A percentile compares a stretch with the other conserved stretches of the same genome.
Evolutionary conservation across 495 filamentous ascomycete genomes (phyloP).

Genomic region (Hypoxylon fragiforme): DNA sequence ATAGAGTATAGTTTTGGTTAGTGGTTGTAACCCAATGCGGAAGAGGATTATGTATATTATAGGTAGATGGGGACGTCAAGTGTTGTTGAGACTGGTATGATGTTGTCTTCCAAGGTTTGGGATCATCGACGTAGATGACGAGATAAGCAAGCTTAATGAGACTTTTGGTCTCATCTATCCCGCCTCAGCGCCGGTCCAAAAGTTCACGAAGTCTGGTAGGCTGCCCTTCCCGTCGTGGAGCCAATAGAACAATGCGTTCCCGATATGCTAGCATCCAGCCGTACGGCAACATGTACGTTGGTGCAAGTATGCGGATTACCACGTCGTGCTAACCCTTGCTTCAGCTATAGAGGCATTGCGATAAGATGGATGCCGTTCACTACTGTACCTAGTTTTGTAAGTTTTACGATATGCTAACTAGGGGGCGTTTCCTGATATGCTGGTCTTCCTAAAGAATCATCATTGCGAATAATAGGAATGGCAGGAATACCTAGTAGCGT

Average conservation of each 20-base stretch:
- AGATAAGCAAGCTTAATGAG: conserved; percentile 18
- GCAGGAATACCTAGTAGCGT: background rate
- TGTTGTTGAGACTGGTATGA: conserved; percentile 13
- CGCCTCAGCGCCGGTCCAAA: conserved; percentile 13
- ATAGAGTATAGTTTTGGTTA: conserved; percentile 23
- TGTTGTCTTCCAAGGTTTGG: conserved; percentile 10
- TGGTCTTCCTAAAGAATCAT: no score
- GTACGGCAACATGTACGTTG: conserved; percentile 10
- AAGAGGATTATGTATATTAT: conserved; percentile 6
- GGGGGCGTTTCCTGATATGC: no score
- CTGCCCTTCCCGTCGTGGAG: background rate
- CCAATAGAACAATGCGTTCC: conserved; percentile 2
- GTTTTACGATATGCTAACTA: no score
- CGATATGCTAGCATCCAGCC: background rate
- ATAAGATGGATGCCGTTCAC: no score
- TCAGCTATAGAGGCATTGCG: conserved; percentile 3
- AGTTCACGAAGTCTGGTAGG: background rate
- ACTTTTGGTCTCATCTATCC: conserved; percentile 8
- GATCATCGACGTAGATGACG: conserved; percentile 11
- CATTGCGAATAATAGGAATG: background rate
- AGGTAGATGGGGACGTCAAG: conserved; percentile 17
- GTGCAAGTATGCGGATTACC: background rate
- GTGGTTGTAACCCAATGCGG: conserved; percentile 18
- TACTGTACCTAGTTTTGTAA: no score
- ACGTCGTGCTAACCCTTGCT: background rate